These are phyloP conservation scores for Sporisorium reilianum DNA, from an alignment of 1,284 basidiomycete genomes.

Conservation along the genomic window DNA sequence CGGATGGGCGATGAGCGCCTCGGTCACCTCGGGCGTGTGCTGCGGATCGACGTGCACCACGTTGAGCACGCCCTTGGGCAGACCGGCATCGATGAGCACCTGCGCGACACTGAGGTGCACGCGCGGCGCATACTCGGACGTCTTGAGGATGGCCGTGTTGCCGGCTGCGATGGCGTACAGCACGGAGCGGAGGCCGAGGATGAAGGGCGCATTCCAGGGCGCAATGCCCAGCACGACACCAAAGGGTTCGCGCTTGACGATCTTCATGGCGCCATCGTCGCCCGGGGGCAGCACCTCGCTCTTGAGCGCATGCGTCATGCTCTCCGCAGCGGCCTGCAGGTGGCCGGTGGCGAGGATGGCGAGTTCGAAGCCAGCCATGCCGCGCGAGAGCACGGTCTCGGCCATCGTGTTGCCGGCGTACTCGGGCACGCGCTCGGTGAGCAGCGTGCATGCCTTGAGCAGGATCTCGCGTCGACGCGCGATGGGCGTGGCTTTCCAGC, in stretches of 20 bases:
- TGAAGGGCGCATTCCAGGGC: constrained; percentile 67
- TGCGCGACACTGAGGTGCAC: constrained; percentile 74
- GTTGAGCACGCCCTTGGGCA: constrained; percentile 76
- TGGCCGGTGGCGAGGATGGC: constrained; percentile 35
- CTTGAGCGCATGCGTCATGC: constrained; percentile 43
- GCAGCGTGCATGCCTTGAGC: constrained; percentile 38
- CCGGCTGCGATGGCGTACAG: constrained; percentile 75
- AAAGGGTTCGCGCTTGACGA: constrained; percentile 49
- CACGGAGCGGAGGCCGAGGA: constrained; percentile 71
- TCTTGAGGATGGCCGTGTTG: constrained; percentile 77
- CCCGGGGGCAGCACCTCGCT: constrained; percentile 38
- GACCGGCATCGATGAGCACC: constrained; percentile 73
- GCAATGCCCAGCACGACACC: constrained; percentile 51
- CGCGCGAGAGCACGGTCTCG: constrained; percentile 45
- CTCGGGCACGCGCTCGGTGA: constrained; percentile 41
- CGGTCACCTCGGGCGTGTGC: constrained; percentile 72
- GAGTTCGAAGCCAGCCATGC: constrained; percentile 54
- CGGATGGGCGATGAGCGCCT: constrained; percentile 75
- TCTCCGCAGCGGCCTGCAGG: constrained; percentile 25
- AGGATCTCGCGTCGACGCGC: constrained; percentile 45
- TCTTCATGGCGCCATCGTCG: constrained; percentile 40
- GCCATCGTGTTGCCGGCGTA: constrained; percentile 34
- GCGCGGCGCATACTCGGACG: constrained; percentile 75
- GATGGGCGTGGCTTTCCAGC: constrained; percentile 46
- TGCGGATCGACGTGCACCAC: constrained; percentile 74